Evolutionary conservation across 345 rosid genomes (phyloP), one percentile per base, ranked within the genome.

Genomic region (Brassica incana): DNA sequence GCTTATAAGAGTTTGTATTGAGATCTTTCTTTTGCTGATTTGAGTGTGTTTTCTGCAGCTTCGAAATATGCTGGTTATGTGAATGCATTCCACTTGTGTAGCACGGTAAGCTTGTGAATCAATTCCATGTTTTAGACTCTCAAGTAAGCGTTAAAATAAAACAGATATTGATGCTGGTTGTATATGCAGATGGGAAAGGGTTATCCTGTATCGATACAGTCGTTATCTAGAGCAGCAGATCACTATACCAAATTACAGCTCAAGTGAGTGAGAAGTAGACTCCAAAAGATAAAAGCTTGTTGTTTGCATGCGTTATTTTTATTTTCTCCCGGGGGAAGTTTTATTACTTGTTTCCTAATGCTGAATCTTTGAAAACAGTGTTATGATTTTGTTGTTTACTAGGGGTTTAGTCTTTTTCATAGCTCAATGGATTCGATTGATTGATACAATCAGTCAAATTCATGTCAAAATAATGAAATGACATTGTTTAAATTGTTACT

Each of bases 11-110:
- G n/a, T 25, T 52, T 33, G 40, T 52, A 0, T 3, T 16, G n/a
- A 61, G 33, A 45, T 60, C 62, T 12, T 52, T 27, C 65, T 64
- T 50, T 76, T 43, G 73, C 5, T 81, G 67, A 48, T 48, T 10
- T 48, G 36, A 48, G 14, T 72, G 16, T 0, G 14, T 2, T 69
- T 67, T 76, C 48, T 82, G 81, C 90, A 90, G 97, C 97, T 76
- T 95, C 99, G 43, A 95, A 95, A 70, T 95, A 90, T 84, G 98
- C 96, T 60, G 99, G 99, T 30, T 91, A 89, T 76, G 94, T 91
- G 83, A 88, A 83, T 78, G 84, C 90, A 73, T 85, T 91, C 84
- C 83, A 89, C 85, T 71, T 91, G 50, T 91, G 97, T 80, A 89
- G 97, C 83, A 91, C 94, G 29, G 99, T 95, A 85, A 83, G 92